Evolutionary conservation across 495 filamentous ascomycete species (phyloP), one percentile per base, ranked within the genome.

Genomic region (Cetradonia linearis): DNA sequence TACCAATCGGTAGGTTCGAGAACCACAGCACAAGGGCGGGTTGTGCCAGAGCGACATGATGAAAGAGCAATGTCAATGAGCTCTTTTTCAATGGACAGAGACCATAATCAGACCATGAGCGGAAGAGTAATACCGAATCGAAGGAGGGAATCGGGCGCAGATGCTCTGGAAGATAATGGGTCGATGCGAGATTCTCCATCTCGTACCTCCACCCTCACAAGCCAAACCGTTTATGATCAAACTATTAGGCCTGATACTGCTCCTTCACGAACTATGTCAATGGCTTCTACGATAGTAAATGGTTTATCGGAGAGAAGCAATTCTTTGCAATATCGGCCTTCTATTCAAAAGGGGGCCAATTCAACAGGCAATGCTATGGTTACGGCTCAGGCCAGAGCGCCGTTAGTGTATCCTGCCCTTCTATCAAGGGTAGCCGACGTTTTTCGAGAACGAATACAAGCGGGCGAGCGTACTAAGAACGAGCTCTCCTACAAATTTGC

Each of bases 31-130:
- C 88, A 95, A 70, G 94, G 94, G 18, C 81, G 94, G 55, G 73
- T 89, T 30, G 89, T 99, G 1, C 94, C 94, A 8, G 91, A 96
- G 64, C 82, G 90, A 49, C 86, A 93, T 67, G 85, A 97, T 67
- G 91, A 96, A 68, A 81, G 94, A 54, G 83, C 93, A 54, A 97
- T 97, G 93, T 95, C 92, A 31, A 84, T 99, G 83, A 91, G 85
- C 18, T 86, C 86, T 3, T 95, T 95, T 69, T 78, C 85, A 18
- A 73, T 83, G 62, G 88, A 92, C 62, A 79, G 82, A 52, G 89
- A 97, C 59, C 77, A 86, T 59, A 78, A 85, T 58, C 93, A 95
- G 67, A 96, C 90, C 25, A 88, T 87, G 80, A 95, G 87, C 65
- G 94, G 94, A 55, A 81, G 94, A 59, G 79, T 94, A 0, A 96